A percentile compares a stretch with the other conserved stretches of the same genome.
These are phyloP conservation scores for Chimonanthus praecox DNA, from an alignment of 164 flowering plant genomes.

Conservation along the genomic window DNA sequence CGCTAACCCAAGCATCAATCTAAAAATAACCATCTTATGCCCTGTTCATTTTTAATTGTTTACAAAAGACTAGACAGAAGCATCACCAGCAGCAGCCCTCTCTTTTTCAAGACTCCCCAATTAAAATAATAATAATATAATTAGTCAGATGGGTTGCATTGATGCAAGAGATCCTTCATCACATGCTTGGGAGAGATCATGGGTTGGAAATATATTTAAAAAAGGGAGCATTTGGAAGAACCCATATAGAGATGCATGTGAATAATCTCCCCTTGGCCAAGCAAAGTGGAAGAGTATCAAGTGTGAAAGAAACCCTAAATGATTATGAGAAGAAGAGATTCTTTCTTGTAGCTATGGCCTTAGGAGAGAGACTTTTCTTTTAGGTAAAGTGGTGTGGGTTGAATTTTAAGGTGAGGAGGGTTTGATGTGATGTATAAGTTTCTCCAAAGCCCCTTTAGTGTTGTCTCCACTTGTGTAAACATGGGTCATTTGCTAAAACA, in stretches of 20 bases:
- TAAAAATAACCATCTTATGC: not conserved
- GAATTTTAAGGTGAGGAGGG: not conserved
- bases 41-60: slow-evolving; percentile 4
- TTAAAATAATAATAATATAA: slow-evolving; percentile 2
- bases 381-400: not conserved
- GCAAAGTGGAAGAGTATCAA: slow-evolving; percentile 5
- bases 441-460: slow-evolving; percentile 1
- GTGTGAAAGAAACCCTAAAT: slow-evolving; percentile 1
- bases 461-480: slow-evolving; percentile 10
- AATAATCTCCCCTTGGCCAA: slow-evolving; percentile 4
- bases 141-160: not conserved
- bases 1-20: not conserved
- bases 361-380: not conserved
- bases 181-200: not conserved
- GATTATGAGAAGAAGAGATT: slow-evolving; percentile 1
- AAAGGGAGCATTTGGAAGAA: not conserved
- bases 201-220: not conserved
- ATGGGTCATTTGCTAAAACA: not conserved
- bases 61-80: slow-evolving; percentile 3
- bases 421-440: slow-evolving; percentile 8
- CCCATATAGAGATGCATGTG: slow-evolving; percentile 8
- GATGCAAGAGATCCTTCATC: not conserved
- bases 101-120: not conserved
- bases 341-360: slow-evolving; percentile 9
- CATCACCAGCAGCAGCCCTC: not conserved